phyloP scores from a whole-genome alignment of 495 filamentous ascomycete species.

The Thozetella sp. region DNA sequence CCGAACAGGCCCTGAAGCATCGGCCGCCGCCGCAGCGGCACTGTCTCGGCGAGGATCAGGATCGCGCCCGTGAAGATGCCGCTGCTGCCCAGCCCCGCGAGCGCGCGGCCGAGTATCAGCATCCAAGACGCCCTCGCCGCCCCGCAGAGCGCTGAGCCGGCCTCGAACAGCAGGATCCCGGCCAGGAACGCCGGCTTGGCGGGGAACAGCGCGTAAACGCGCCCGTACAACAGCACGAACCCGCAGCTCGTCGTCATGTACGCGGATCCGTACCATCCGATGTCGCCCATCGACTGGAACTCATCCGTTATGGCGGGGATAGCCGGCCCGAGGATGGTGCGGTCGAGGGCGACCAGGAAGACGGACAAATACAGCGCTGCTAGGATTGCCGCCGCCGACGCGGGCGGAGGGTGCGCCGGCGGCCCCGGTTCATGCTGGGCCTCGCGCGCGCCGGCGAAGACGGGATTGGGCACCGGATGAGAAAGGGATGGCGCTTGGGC shows the following conservation, averaged over 20 bases:
- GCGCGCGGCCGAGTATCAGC: conserved; percentile 53
- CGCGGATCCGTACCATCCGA: conserved; percentile 18
- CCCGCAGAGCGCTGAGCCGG: conserved; percentile 55
- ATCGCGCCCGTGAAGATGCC: conserved; percentile 33
- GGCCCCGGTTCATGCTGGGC: too few species aligned
- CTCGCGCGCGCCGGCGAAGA: too few species aligned
- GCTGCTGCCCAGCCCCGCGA: conserved; percentile 19
- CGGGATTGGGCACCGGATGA: too few species aligned
- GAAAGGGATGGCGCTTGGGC: too few species aligned
- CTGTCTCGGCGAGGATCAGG: conserved; percentile 51
- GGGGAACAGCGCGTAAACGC: conserved; percentile 45
- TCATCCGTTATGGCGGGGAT: conserved; percentile 37
- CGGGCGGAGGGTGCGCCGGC: neutral
- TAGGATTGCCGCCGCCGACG: neutral
- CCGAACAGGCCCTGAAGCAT: conserved; percentile 31
- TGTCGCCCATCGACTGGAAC: conserved; percentile 44
- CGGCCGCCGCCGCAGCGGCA: conserved; percentile 38
- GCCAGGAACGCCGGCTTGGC: conserved; percentile 41
- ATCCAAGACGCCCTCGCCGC: conserved; percentile 46
- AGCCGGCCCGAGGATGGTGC: neutral
- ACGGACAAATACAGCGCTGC: neutral
- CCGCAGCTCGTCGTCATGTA: conserved; percentile 43
- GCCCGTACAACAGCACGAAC: conserved; percentile 48
- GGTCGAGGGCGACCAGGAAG: conserved; percentile 3
- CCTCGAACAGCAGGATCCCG: conserved; percentile 44